These are phyloP conservation scores for Candida andamanensis DNA, from an alignment of 805 yeast genomes.

Conservation along the genomic window DNA sequence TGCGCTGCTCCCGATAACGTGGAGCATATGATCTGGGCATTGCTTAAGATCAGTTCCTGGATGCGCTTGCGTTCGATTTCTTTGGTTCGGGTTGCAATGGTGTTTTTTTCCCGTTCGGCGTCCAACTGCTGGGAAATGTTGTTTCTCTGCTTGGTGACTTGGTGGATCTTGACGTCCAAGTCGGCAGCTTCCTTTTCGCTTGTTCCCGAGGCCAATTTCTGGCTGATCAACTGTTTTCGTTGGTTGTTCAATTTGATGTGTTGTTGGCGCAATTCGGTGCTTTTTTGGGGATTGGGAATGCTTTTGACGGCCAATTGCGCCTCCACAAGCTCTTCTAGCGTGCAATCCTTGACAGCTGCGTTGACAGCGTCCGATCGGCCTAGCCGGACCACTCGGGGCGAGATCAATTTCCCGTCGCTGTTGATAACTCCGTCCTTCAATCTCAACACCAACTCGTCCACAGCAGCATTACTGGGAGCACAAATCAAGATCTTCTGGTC, in stretches of 20 bases:
- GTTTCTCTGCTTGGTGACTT: slow-evolving; percentile 56
- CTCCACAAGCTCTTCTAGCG: slow-evolving; percentile 84
- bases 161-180: slow-evolving; percentile 48
- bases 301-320: slow-evolving; percentile 40
- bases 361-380: slow-evolving; percentile 89
- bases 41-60: slow-evolving; percentile 65
- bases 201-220: slow-evolving; percentile 15
- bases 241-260: slow-evolving; percentile 51
- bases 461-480: slow-evolving; percentile 99
- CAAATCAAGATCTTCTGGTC: slow-evolving; percentile 70
- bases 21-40: slow-evolving; percentile 83
- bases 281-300: slow-evolving; percentile 15
- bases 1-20: slow-evolving; percentile 95
- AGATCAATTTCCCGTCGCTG: slow-evolving; percentile 46
- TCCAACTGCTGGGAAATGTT: slow-evolving; percentile 71
- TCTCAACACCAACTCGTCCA: slow-evolving; percentile 87
- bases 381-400: slow-evolving; percentile 73
- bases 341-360: slow-evolving; percentile 71
- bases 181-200: slow-evolving; percentile 40
- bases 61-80: slow-evolving; percentile 73
- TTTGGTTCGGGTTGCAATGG: slow-evolving; percentile 63
- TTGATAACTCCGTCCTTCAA: slow-evolving; percentile 65
- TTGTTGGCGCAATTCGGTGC: slow-evolving; percentile 44
- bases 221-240: slow-evolving; percentile 43
- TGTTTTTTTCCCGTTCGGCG: slow-evolving; percentile 68